Conservation (phyloP, 352 stramenopile species). For the Phytophthora litchii region DNA sequence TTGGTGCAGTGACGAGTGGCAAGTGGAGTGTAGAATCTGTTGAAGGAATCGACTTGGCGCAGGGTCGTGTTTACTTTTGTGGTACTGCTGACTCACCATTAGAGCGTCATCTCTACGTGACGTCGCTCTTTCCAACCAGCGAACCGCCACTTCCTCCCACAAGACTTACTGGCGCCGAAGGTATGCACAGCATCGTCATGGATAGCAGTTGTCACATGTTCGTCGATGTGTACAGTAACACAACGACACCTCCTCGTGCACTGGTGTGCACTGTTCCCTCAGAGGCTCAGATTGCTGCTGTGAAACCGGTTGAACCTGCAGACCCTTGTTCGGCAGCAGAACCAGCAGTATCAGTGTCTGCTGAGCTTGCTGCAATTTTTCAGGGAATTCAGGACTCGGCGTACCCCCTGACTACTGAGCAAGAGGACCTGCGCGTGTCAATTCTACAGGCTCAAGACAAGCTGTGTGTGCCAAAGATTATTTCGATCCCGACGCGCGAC, state of each 20-base stretch:
- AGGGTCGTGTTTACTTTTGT: constrained; percentile 89
- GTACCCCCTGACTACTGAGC: constrained; percentile 58
- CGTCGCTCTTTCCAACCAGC: constrained; percentile 55
- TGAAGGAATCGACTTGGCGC: constrained; percentile 77
- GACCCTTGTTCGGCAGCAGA: constrained; percentile 19
- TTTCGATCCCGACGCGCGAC: constrained; percentile 87
- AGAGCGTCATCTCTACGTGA: constrained; percentile 93
- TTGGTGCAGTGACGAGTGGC: constrained; percentile 71
- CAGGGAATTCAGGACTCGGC: constrained; percentile 45
- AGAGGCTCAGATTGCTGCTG: constrained; percentile 39
- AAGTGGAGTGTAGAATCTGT: constrained; percentile 84
- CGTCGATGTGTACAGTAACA: constrained; percentile 86
- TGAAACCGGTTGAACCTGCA: constrained; percentile 23
- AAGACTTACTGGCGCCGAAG: constrained; percentile 76
- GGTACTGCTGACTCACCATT: constrained; percentile 87
- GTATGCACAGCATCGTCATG: constrained; percentile 93
- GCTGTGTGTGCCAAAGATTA: constrained; percentile 64
- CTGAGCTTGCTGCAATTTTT: constrained; percentile 39
- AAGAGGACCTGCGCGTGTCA: constrained; percentile 65
- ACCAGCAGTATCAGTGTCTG: constrained; percentile 3
- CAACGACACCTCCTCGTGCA: constrained; percentile 66
- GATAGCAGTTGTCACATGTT: constrained; percentile 82
- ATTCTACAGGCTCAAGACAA: constrained; percentile 55
- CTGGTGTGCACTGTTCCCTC: constrained; percentile 58
- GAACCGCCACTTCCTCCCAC: constrained; percentile 52